Evolutionary conservation across 352 stramenopile genomes (phyloP), one percentile per base, ranked within the genome.

Genomic region (Phytophthora hybrid): DNA sequence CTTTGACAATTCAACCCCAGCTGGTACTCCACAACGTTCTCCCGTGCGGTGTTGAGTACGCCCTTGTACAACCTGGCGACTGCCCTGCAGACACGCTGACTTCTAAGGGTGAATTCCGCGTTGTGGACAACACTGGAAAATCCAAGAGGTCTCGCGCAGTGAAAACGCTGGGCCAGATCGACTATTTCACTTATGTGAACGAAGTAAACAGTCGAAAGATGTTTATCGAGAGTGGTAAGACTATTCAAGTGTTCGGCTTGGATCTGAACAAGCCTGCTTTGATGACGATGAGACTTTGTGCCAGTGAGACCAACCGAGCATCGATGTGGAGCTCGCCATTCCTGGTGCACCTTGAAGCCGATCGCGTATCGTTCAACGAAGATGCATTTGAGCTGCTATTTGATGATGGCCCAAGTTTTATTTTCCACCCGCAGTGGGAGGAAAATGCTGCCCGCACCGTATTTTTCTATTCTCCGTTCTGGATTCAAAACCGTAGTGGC

Each of bases 401-500:
- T 62, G 81, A 83, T 18, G 73, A 91, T 18, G 90, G 87, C 0
- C 90, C 90, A 21, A 78, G 72, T 11, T 83, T 94, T 26, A 67
- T 91, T 58, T 81, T 93, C 44, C 80, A 94, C 3, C 88, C 92
- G 31, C 75, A 91, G 58, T 95, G 89, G 88, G 77, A 84, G 10
- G 39, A 70, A 21, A 85, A 93, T 31, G 66, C 78, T 39, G 77
- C 85, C 3, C 87, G 90, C 21, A 86, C 77, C 7, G 68, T 95
- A n/a, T 84, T 83, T 51, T 67, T 97, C 19, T 95, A 83, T 54
- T 81, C 77, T 11, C 90, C 88, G 5, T 97, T 91, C 67, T 97
- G 90, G 90, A 91, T 97, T 66, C 89, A 94, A 64, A 97, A 97
- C 66, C 85, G 87, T 37, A 91, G 79, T 63, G 90, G 90, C 8